Percentiles rank a stretch among this genome's conserved stretches.
Conservation (phyloP, 1,284 basidiomycete genomes). For the Cystobasidium slooffiae region DNA sequence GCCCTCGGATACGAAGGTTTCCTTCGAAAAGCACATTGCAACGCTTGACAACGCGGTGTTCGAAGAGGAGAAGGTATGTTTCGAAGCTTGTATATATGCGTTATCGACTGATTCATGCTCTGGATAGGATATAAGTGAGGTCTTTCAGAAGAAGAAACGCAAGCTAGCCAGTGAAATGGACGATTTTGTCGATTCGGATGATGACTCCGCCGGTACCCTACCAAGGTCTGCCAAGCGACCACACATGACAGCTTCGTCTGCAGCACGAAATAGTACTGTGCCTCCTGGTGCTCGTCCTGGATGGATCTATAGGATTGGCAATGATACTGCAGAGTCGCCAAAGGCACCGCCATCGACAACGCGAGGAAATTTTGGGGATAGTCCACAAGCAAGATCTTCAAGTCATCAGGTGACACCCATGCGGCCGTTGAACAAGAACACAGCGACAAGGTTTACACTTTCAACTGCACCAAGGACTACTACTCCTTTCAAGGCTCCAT, state of each 20-base stretch:
- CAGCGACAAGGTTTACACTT: too few relatives aligned
- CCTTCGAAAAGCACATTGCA: slow-evolving; percentile 27
- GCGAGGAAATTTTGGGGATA: neutral
- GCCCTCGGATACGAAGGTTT: slow-evolving; percentile 12
- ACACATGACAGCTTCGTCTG: neutral
- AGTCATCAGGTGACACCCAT: neutral
- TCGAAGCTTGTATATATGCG: too few relatives aligned
- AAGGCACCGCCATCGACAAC: neutral
- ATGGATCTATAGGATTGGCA: slow-evolving; percentile 2
- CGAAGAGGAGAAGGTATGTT: slow-evolving; percentile 36
- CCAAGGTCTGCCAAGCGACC: neutral
- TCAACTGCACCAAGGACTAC: slow-evolving; percentile 3
- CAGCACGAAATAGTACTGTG: neutral
- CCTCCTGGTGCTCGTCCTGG: neutral
- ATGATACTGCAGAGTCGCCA: neutral
- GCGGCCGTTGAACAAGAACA: neutral
- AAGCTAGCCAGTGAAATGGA: slow-evolving; percentile 20
- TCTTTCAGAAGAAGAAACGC: slow-evolving; percentile 32
- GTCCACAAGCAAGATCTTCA: neutral
- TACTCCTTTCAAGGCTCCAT: slow-evolving; percentile 35
- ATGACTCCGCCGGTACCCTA: neutral
- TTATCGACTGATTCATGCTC: neutral
- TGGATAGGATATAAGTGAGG: slow-evolving; percentile 35
- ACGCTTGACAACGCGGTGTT: slow-evolving; percentile 25
- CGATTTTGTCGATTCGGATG: slow-evolving; percentile 24